Evolutionary conservation across 2,329 filamentous ascomycete species (phyloP).

Genomic region (Chalaropsis ovoidea): DNA sequence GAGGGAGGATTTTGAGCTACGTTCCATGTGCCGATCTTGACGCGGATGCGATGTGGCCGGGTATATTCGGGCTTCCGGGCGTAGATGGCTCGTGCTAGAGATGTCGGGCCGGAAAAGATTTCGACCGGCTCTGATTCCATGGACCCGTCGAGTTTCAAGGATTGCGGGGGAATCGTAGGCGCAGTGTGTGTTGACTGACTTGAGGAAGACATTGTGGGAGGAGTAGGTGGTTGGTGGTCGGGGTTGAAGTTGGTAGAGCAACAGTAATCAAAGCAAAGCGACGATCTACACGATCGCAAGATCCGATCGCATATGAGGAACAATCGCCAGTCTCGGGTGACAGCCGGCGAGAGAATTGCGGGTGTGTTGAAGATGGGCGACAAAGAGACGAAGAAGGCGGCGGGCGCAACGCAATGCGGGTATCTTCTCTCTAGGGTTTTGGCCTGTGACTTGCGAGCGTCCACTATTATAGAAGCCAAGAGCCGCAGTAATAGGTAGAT

Average conservation of each 20-base stretch:
- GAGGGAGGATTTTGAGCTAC: conserved; percentile 75
- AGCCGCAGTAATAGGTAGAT: neutral
- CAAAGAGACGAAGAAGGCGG: neutral
- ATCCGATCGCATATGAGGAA: neutral
- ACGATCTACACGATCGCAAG: neutral
- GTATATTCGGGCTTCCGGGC: conserved; percentile 71
- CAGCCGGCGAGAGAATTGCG: neutral
- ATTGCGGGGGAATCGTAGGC: neutral
- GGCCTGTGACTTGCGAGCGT: neutral
- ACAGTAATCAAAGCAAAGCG: neutral
- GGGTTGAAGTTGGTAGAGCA: neutral
- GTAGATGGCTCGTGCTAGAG: conserved; percentile 56
- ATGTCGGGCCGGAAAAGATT: conserved; percentile 41
- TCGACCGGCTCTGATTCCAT: conserved; percentile 37
- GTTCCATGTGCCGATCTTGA: conserved; percentile 95
- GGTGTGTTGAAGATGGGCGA: neutral
- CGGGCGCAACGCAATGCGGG: neutral
- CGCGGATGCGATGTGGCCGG: conserved; percentile 58
- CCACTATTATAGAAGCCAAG: neutral
- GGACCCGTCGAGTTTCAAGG: conserved; percentile 7
- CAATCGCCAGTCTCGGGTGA: neutral
- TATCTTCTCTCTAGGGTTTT: neutral
- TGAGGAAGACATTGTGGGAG: neutral
- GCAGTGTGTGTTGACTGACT: neutral
- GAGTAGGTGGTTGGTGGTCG: neutral